Evolutionary conservation across 352 stramenopile genomes (phyloP).

Genomic region (Globisporangium viniferum): DNA sequence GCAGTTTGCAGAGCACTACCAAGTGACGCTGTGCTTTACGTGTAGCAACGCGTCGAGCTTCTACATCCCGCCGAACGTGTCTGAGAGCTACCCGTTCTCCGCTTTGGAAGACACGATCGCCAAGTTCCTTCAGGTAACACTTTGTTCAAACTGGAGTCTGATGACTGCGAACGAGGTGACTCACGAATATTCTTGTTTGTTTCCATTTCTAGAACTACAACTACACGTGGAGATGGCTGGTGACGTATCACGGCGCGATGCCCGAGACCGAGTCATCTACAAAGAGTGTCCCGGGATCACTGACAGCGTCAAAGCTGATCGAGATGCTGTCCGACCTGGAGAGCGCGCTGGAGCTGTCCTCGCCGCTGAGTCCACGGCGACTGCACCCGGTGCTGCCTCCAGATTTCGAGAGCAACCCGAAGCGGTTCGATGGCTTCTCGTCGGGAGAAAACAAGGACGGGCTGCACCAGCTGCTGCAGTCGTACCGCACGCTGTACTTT

Average conservation of each 20-base stretch:
- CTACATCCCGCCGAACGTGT: slow-evolving; percentile 81
- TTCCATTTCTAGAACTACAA: slow-evolving; percentile 60
- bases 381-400: slow-evolving; percentile 20
- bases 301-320: slow-evolving; percentile 28
- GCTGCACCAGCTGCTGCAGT: slow-evolving; percentile 64
- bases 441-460: slow-evolving; percentile 32
- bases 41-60: slow-evolving; percentile 81
- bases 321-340: slow-evolving; percentile 67
- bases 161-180: not conserved
- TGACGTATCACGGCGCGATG: slow-evolving; percentile 58
- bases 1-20: slow-evolving; percentile 87
- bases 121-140: slow-evolving; percentile 81
- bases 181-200: not conserved
- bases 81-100: slow-evolving; percentile 81
- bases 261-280: slow-evolving; percentile 19
- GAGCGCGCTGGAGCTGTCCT: slow-evolving; percentile 57
- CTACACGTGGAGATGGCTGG: slow-evolving; percentile 71
- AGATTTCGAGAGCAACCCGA: slow-evolving; percentile 37
- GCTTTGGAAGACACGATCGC: slow-evolving; percentile 85
- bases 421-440: slow-evolving; percentile 17
- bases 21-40: slow-evolving; percentile 84
- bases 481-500: slow-evolving; percentile 84
- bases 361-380: slow-evolving; percentile 64
- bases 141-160: not conserved
- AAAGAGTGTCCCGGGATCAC: slow-evolving; percentile 21